Percentiles rank a stretch among this genome's conserved stretches.
Conservation (phyloP, 768 basidiomycete species). For the Trametes elegans region DNA sequence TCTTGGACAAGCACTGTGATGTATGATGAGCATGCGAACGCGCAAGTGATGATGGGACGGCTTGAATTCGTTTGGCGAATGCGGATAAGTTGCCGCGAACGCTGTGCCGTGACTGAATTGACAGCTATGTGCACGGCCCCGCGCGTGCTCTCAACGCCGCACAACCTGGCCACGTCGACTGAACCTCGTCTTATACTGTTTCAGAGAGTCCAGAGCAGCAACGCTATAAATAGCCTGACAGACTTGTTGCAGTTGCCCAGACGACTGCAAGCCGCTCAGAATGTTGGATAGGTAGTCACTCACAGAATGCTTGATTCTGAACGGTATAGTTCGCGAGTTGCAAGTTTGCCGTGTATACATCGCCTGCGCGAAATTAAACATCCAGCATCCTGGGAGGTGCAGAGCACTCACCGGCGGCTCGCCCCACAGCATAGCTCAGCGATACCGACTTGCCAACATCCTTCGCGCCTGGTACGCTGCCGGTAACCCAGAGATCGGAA, state of each 20-base stretch:
- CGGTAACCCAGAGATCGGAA: constrained; percentile 74
- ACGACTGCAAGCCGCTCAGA: not conserved
- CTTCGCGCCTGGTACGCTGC: constrained; percentile 44
- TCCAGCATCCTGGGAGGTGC: no score
- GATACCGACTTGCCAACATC: constrained; percentile 57
- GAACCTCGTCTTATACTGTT: no score
- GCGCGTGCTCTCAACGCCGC: no score
- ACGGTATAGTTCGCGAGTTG: constrained; percentile 58
- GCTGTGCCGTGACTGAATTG: no score
- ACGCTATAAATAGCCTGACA: no score
- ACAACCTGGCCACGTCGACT: no score
- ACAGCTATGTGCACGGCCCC: no score
- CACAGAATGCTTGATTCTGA: constrained; percentile 65
- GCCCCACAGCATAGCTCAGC: constrained; percentile 68
- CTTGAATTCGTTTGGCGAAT: no score
- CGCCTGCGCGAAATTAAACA: constrained; percentile 37
- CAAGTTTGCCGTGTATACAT: constrained; percentile 52
- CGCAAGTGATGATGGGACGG: no score
- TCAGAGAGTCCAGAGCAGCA: no score
- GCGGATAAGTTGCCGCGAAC: no score
- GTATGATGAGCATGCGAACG: not conserved
- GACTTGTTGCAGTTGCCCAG: not conserved
- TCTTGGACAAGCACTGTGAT: constrained; percentile 59
- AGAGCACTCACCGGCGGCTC: constrained; percentile 48
- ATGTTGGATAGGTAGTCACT: constrained; percentile 21